A percentile compares a stretch with the other conserved stretches of the same genome.
Evolutionary conservation across 1,284 basidiomycete genomes (phyloP).

Genomic region (Inonotus hispidus): DNA sequence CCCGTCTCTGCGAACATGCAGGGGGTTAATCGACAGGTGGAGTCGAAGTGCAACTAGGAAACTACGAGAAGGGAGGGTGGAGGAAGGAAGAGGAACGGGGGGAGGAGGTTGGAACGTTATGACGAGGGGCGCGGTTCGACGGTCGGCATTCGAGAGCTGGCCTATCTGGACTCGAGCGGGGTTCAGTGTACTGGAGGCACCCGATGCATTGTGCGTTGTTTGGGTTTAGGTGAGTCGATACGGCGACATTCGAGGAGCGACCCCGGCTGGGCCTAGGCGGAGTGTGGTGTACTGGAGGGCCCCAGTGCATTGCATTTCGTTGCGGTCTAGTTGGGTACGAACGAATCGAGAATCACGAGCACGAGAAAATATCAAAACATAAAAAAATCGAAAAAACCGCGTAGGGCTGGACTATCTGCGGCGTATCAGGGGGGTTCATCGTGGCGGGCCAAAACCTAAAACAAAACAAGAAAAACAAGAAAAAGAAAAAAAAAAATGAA

Average conservation of each 20-base stretch:
- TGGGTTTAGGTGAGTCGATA: background rate
- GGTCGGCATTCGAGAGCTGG: too few relatives aligned
- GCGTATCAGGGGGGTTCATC: background rate
- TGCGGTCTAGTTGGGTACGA: background rate
- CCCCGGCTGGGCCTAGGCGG: background rate
- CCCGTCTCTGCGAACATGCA: background rate
- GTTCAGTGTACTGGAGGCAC: background rate
- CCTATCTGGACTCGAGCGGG: background rate
- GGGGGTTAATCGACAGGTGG: background rate
- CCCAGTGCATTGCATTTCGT: background rate
- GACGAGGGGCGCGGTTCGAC: too few relatives aligned
- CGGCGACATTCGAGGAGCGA: too few relatives aligned
- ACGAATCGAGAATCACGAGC: background rate
- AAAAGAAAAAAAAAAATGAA: background rate
- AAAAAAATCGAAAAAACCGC: too few relatives aligned
- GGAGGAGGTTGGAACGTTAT: too few relatives aligned
- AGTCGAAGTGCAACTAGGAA: background rate
- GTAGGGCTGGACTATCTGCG: background rate
- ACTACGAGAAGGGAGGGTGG: background rate
- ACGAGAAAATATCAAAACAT: too few relatives aligned
- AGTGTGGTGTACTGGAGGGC: background rate
- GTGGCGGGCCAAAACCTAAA: background rate
- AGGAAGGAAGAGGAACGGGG: too few relatives aligned
- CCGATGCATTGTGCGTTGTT: background rate
- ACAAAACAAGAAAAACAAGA: background rate